Evolutionary conservation across 108 stramenopile species (phyloP).

Genomic region (Schizochytrium sp.): DNA sequence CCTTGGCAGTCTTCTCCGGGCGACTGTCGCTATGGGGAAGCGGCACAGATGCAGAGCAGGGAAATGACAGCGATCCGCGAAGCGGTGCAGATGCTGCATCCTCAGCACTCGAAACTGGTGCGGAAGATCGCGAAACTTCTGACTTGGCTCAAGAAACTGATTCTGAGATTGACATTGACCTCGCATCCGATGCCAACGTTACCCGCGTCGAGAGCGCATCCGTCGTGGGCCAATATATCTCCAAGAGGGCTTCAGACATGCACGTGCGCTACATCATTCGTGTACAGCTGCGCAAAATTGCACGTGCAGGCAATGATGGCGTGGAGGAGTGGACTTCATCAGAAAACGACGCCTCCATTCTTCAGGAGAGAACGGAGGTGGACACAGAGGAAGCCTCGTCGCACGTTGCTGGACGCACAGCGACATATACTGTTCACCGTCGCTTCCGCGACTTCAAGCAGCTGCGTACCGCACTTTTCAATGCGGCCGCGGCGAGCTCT

Average conservation of each 20-base stretch:
- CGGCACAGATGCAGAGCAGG: not conserved
- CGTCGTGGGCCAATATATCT: not conserved
- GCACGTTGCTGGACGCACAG: not conserved
- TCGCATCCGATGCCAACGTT: not conserved
- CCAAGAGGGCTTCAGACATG: not conserved
- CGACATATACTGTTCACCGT: not conserved
- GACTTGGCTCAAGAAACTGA: not conserved
- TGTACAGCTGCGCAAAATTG: not conserved
- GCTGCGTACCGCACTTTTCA: not conserved
- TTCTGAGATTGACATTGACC: not conserved
- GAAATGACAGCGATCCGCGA: not conserved
- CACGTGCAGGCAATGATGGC: not conserved
- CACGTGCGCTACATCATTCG: conserved; percentile 9
- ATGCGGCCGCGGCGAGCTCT: not conserved
- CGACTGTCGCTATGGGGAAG: not conserved
- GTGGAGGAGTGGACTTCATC: not conserved
- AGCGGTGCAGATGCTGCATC: not conserved
- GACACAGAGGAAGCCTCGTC: not conserved
- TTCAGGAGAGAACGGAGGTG: not conserved
- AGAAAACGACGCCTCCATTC: not conserved
- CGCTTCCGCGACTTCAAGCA: not conserved
- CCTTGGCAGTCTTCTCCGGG: not conserved
- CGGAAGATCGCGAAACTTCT: not conserved
- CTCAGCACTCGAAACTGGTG: not conserved
- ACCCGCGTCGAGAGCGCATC: not conserved